Conservation (phyloP, 495 filamentous ascomycete genomes). For the Penicillium bialowiezense region DNA sequence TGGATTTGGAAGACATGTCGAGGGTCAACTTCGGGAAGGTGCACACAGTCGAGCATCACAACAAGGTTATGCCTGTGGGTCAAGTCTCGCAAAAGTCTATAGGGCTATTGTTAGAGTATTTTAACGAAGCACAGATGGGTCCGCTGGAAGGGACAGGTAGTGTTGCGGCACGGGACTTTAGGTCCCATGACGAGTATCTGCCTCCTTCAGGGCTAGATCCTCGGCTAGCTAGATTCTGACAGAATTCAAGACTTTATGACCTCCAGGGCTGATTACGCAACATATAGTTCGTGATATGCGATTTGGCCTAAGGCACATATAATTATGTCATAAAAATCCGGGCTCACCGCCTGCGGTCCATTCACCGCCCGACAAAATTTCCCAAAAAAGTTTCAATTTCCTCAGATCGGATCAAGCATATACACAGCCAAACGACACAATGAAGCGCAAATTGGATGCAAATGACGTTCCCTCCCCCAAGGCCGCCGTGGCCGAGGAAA, state of each 20-base stretch:
- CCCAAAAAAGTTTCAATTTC: constrained; percentile 32
- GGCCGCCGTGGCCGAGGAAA: constrained; percentile 21
- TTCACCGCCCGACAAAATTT: constrained; percentile 46
- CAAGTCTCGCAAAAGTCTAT: constrained; percentile 23
- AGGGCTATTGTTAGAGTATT: constrained; percentile 16
- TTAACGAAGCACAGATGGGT: too few relatives aligned
- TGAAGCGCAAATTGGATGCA: constrained; percentile 66
- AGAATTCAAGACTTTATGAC: too few relatives aligned
- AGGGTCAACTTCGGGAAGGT: constrained; percentile 47
- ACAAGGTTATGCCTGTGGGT: constrained; percentile 41
- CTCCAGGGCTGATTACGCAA: too few relatives aligned
- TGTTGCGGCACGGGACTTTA: too few relatives aligned
- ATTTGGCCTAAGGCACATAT: constrained; percentile 1
- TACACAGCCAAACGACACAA: constrained; percentile 26
- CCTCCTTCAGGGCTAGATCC: too few relatives aligned
- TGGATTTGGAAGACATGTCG: constrained; percentile 41
- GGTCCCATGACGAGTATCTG: too few relatives aligned
- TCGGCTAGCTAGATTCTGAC: too few relatives aligned
- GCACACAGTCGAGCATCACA: constrained; percentile 48
- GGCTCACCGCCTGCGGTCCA: constrained; percentile 27
- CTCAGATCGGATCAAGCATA: constrained; percentile 8
- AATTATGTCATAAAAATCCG: constrained; percentile 1
- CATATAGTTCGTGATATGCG: too few relatives aligned
- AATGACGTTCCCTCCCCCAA: constrained; percentile 53
- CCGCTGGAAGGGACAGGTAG: too few relatives aligned